Conservation (phyloP, 768 basidiomycete genomes). For the Kwoniella newhampshirensis region DNA sequence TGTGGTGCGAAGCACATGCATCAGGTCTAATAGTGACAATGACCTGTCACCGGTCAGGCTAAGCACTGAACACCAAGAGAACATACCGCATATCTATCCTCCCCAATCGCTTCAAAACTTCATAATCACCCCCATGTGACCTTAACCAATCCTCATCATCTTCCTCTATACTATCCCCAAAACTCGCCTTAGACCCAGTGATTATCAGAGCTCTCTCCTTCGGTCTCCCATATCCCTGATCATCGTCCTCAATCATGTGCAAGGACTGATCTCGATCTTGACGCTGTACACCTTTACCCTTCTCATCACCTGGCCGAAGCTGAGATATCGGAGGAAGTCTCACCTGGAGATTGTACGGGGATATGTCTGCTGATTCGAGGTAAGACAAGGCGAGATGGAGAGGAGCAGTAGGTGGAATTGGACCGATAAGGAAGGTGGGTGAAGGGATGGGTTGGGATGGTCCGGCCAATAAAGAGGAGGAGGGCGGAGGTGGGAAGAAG, state of each 20-base stretch:
- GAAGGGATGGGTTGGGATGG: neutral
- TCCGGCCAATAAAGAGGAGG: slow-evolving; percentile 1
- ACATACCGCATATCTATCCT: slow-evolving; percentile 40
- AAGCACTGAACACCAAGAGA: neutral
- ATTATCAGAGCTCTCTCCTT: slow-evolving; percentile 29
- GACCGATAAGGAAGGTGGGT: neutral
- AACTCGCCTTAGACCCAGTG: slow-evolving; percentile 24
- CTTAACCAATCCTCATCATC: slow-evolving; percentile 46
- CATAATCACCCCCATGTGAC: slow-evolving; percentile 26
- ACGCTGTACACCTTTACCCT: neutral
- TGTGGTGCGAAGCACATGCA: slow-evolving; percentile 6
- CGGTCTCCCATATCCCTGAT: neutral
- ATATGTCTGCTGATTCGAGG: slow-evolving; percentile 26
- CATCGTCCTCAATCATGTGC: no score
- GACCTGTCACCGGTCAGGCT: neutral
- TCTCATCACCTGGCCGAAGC: neutral
- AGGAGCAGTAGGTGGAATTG: slow-evolving; percentile 12
- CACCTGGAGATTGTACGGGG: slow-evolving; percentile 10
- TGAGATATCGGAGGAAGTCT: no score
- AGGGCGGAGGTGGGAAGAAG: slow-evolving; percentile 1
- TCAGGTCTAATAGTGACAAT: neutral
- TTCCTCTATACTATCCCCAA: slow-evolving; percentile 27
- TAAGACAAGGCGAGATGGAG: slow-evolving; percentile 37
- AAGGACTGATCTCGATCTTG: no score
- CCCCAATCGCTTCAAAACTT: slow-evolving; percentile 21